These are phyloP conservation scores for Przewalskia tangutica DNA, from an alignment of 257 asterid species.

Conservation along the genomic window DNA sequence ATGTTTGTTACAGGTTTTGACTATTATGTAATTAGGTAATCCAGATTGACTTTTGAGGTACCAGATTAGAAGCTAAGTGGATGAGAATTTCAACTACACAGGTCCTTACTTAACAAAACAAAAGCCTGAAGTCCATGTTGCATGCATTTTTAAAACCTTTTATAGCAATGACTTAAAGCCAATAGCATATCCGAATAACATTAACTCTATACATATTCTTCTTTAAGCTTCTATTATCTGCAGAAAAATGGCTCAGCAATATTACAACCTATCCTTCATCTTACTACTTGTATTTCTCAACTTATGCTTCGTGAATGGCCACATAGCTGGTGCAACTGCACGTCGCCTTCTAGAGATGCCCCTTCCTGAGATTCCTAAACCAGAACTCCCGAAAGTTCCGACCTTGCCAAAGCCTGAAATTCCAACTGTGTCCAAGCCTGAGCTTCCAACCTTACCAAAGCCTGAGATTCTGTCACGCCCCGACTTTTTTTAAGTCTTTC, in stretches of 20 bases:
- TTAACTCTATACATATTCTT: not conserved
- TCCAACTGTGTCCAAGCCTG: conserved; percentile 1
- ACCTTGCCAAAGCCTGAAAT: not conserved
- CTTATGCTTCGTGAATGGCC: conserved; percentile 8
- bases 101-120: conserved; percentile 11
- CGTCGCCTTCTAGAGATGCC: conserved; percentile 19
- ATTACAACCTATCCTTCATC: not conserved
- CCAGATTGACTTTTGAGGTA: not conserved
- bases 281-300: not conserved
- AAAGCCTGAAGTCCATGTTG: not conserved
- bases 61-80: not conserved
- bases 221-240: not conserved
- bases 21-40: not conserved
- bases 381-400: not conserved
- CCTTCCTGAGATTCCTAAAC: not conserved
- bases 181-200: not conserved
- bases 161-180: not conserved
- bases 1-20: not conserved
- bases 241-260: conserved; percentile 1
- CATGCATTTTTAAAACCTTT: conserved; percentile 12
- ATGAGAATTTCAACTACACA: conserved; percentile 24
- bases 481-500: no score
- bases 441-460: conserved; percentile 21
- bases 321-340: conserved; percentile 2
- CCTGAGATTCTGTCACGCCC: no score